phyloP scores from a whole-genome alignment of 257 asterid genomes.

The Capsicum baccatum region DNA sequence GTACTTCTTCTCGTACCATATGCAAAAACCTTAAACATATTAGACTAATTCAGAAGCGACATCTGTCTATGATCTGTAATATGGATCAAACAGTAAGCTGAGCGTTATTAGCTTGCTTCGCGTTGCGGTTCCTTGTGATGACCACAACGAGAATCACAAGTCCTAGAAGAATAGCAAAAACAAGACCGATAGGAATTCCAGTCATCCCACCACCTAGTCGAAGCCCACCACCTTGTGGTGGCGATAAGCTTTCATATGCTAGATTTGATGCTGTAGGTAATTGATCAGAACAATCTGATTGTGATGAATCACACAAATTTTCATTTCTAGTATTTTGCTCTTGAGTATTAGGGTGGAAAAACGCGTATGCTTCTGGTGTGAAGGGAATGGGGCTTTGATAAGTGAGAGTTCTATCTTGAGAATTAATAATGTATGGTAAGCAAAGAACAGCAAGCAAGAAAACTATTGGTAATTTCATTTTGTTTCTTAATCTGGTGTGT shows the following conservation, averaged over 20 bases:
- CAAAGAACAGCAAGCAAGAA: constrained; percentile 34
- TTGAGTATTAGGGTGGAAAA: constrained; percentile 46
- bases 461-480: constrained; percentile 33
- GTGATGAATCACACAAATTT: not conserved
- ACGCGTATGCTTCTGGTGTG: constrained; percentile 46
- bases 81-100: constrained; percentile 33
- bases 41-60: not conserved
- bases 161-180: constrained; percentile 39
- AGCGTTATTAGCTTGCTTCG: constrained; percentile 25
- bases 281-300: constrained; percentile 8
- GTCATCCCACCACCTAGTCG: constrained; percentile 37
- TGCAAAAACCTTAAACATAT: not conserved
- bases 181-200: constrained; percentile 36
- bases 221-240: constrained; percentile 16
- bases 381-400: constrained; percentile 40
- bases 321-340: not conserved
- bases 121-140: constrained; percentile 33
- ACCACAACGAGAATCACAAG: constrained; percentile 39
- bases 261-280: constrained; percentile 44
- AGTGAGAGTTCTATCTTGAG: constrained; percentile 33
- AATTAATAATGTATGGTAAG: constrained; percentile 23
- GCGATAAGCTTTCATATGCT: constrained; percentile 36
- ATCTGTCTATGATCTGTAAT: not conserved
- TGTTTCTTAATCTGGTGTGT: not conserved
- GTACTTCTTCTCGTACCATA: not conserved